These are phyloP conservation scores for Solanum rostratum DNA, from an alignment of 257 asterid genomes.

Conservation along the genomic window DNA sequence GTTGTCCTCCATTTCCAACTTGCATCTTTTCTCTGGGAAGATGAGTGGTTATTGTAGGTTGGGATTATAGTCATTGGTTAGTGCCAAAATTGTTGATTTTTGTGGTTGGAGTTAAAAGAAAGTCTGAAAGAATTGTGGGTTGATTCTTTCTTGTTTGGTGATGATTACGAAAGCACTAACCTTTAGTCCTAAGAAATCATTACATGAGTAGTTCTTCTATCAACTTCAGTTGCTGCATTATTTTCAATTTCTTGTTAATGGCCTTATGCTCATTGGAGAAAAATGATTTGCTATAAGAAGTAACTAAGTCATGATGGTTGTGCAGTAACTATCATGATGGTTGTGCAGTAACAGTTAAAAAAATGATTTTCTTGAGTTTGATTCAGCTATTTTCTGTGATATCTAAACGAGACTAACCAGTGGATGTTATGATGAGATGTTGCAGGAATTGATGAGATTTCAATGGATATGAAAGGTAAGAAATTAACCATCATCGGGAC, in stretches of 20 bases:
- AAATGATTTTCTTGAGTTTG: neutral
- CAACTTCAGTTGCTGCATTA: neutral
- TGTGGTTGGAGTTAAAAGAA: neutral
- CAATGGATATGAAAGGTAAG: slow-evolving; percentile 62
- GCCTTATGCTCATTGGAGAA: neutral
- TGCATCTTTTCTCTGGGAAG: neutral
- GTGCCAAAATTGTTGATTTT: neutral
- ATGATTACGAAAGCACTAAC: neutral
- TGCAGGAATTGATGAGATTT: slow-evolving; percentile 65
- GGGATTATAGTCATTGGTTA: neutral
- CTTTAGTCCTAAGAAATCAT: neutral
- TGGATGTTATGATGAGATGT: neutral
- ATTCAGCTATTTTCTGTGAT: neutral
- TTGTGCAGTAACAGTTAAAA: neutral
- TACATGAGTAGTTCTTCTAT: neutral
- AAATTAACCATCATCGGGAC: slow-evolving; percentile 66
- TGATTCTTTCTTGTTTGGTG: neutral
- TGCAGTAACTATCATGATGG: neutral
- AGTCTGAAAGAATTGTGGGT: no score
- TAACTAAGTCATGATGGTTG: neutral
- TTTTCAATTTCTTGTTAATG: neutral
- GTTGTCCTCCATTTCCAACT: neutral
- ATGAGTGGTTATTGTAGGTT: neutral
- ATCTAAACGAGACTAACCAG: neutral
- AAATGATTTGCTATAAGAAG: neutral